A percentile compares a stretch with the other conserved stretches of the same genome.
phyloP scores from a whole-genome alignment of 768 basidiomycete species.

The Trametes cinnabarina region DNA sequence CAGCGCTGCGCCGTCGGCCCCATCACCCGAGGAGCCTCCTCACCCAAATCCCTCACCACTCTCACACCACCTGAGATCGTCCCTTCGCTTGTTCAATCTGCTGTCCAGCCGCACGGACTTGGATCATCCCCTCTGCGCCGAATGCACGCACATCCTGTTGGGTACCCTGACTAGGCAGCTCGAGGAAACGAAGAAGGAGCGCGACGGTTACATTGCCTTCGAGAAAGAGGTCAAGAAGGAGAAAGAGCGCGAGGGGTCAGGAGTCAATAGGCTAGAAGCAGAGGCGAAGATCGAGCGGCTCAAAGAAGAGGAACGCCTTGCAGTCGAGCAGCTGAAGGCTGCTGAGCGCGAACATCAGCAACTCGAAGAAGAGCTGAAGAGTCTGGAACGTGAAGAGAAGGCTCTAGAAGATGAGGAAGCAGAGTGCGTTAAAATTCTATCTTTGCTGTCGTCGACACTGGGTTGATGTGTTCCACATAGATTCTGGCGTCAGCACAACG shows the following conservation, averaged over 20 bases:
- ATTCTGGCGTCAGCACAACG: constrained; percentile 81
- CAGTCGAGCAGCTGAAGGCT: constrained; percentile 69
- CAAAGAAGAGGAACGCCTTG: constrained; percentile 63
- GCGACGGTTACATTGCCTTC: constrained; percentile 91
- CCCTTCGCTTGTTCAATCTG: constrained; percentile 70
- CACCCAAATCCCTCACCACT: constrained; percentile 68
- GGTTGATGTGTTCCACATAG: constrained; percentile 36
- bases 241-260: constrained; percentile 61
- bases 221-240: constrained; percentile 86
- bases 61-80: constrained; percentile 75
- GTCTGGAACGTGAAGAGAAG: constrained; percentile 75
- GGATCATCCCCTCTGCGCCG: constrained; percentile 92
- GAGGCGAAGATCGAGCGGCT: constrained; percentile 72
- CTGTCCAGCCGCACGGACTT: constrained; percentile 76
- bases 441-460: not conserved
- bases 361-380: constrained; percentile 67
- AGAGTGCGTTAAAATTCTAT: constrained; percentile 50
- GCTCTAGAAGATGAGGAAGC: constrained; percentile 80
- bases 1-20: constrained; percentile 27
- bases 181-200: constrained; percentile 87
- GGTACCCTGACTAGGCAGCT: constrained; percentile 72
- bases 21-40: constrained; percentile 43
- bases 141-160: constrained; percentile 86
- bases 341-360: constrained; percentile 77
- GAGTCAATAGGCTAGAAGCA: constrained; percentile 61